Base-by-base conservation (phyloP, 176 grass and related monocot species). In the Eragrostis curvula region DNA sequence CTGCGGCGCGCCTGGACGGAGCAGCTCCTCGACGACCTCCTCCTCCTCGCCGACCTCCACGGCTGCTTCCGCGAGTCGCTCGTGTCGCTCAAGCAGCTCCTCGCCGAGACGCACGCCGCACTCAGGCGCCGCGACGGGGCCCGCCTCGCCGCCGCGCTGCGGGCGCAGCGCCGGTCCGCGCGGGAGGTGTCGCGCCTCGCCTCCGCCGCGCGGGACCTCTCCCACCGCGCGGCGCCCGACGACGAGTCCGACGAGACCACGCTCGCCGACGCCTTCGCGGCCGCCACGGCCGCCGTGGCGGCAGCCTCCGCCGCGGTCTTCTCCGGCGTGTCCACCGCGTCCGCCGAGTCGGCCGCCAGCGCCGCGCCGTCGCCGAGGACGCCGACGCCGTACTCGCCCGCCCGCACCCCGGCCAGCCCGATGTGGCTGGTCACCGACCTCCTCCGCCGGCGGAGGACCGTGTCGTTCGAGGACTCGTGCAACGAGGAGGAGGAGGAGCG, bases 401-500 rank as follows among this genome's bases (percentile, higher is more conserved):
- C 85, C 0, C 85, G 85, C 20, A 25, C 84, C 0, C 58, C 80
- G 0, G 78, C 85, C 9, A 87, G 82, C 42, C 76, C 87, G 0
- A 87, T 94, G 76, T 94, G 92, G 92, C 72, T 90, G 21, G 86
- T 91, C 2, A 73, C 89, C 5, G 86, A 94, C 72, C 72, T 94
- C 64, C 88, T 94, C 70, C 74, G 88, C n/a, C 81, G 92, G 79
- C 51, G 83, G 27, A n/a, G 88, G 24, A 32, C 65, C 47, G 64
- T 75, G 18, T 83, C 78, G 5, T 87, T 82, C 71, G 89, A 91
- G 58, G 89, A 89, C 27, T 71, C 48, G 62, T 69, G 75, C 64
- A 84, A 84, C 71, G 83, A 88, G 77, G 88, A 94, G 71, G 89
- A 94, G 85, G 82, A 89, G 71, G 86, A 94, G 83, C 67, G 92